Evolutionary conservation across 257 asterid genomes (phyloP).

Genomic region (Verbascum thapsus): DNA sequence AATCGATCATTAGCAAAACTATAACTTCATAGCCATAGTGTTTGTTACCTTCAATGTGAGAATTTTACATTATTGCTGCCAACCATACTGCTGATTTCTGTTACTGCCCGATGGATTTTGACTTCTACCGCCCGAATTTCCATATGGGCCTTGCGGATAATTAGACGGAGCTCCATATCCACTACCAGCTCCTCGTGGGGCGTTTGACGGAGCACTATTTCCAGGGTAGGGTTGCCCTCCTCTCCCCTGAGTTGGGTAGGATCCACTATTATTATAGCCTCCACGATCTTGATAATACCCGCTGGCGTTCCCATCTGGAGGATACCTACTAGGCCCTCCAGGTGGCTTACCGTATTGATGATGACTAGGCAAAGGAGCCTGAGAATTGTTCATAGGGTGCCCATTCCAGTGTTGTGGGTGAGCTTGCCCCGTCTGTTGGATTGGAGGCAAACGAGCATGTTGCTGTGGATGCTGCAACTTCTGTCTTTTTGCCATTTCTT

Average conservation of each 20-base stretch:
- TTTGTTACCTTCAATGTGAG: conserved; percentile 5
- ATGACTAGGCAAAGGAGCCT: conserved; percentile 56
- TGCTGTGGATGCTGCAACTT: conserved; percentile 82
- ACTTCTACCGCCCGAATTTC: conserved; percentile 73
- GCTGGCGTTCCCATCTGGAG: conserved; percentile 61
- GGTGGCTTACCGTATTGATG: conserved; percentile 79
- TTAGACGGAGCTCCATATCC: conserved; percentile 74
- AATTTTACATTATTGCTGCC: conserved; percentile 67
- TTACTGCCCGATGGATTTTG: conserved; percentile 55
- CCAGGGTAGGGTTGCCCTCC: conserved; percentile 70
- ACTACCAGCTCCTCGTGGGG: conserved; percentile 60
- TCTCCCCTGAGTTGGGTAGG: conserved; percentile 73
- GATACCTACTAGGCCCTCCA: conserved; percentile 72
- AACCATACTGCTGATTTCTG: conserved; percentile 83
- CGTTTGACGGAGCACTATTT: conserved; percentile 51
- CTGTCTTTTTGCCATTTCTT: conserved; percentile 82
- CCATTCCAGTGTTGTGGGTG: conserved; percentile 72
- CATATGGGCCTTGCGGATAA: conserved; percentile 75
- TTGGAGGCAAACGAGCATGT: conserved; percentile 86
- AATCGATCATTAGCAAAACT: conserved; percentile 23
- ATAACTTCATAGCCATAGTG: conserved; percentile 1
- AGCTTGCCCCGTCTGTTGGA: conserved; percentile 73
- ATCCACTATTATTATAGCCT: conserved; percentile 56
- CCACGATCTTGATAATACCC: conserved; percentile 87
- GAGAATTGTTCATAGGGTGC: conserved; percentile 62